phyloP scores from a whole-genome alignment of 2,329 filamentous ascomycete genomes.

The Westerdykella sp. region DNA sequence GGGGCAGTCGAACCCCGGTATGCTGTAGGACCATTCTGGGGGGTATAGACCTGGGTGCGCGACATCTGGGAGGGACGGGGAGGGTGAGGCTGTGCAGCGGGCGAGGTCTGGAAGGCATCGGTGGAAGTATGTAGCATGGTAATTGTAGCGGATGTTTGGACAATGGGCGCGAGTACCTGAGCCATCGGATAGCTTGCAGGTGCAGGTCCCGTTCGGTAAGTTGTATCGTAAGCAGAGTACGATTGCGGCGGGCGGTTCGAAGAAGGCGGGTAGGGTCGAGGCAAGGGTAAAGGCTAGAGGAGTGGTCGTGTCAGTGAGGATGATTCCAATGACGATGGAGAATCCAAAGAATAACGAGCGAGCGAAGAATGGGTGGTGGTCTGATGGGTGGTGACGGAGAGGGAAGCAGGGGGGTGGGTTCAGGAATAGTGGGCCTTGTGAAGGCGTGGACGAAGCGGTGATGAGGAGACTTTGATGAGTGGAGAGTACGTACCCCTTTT shows the following conservation, averaged over 20 bases:
- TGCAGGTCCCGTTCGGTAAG: constrained; percentile 8
- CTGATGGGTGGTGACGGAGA: constrained; percentile 6
- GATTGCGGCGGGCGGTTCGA: constrained; percentile 13
- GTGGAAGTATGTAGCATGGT: constrained; percentile 47
- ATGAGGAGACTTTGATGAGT: constrained; percentile 3
- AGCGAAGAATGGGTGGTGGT: constrained; percentile 8
- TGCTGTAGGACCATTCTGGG: constrained; percentile 32
- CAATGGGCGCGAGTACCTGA: constrained; percentile 44
- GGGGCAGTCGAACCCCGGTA: constrained; percentile 42
- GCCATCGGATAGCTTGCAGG: constrained; percentile 32
- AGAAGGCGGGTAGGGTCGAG: constrained; percentile 12
- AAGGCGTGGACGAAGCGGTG: constrained; percentile 11
- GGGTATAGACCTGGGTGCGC: constrained; percentile 41
- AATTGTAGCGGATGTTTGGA: constrained; percentile 43
- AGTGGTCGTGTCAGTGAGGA: constrained; percentile 10
- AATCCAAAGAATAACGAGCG: constrained; percentile 6
- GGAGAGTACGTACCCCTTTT: constrained; percentile 24
- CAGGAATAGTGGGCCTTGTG: constrained; percentile 16
- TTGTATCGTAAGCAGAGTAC: constrained; percentile 5
- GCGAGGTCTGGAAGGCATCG: constrained; percentile 42
- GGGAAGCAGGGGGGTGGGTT: constrained; percentile 8
- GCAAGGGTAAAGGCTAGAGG: constrained; percentile 10
- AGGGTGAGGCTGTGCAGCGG: constrained; percentile 32
- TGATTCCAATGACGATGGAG: constrained; percentile 6
- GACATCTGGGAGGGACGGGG: constrained; percentile 39